Evolutionary conservation across 768 basidiomycete species (phyloP).

Genomic region (Tulasnella sp.): DNA sequence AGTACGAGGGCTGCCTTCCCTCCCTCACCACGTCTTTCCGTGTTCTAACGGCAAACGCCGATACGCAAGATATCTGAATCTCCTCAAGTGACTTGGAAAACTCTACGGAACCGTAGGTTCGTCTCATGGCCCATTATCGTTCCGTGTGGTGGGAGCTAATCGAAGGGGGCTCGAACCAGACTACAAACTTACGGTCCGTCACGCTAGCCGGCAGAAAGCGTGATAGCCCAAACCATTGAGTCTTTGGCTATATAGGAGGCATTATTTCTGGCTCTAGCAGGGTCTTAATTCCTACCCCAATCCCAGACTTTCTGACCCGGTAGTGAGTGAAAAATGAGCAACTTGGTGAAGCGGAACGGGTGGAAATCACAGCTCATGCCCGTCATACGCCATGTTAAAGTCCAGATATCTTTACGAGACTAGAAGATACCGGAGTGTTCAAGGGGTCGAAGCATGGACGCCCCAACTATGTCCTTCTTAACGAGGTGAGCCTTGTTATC

Average conservation of each 20-base stretch:
- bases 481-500: slow-evolving; percentile 54
- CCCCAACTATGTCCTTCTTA: slow-evolving; percentile 88
- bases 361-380: not conserved
- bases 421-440: slow-evolving; percentile 63
- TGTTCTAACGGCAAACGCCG: slow-evolving; percentile 18
- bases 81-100: slow-evolving; percentile 81
- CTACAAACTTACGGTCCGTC: slow-evolving; percentile 22
- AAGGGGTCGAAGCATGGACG: slow-evolving; percentile 55
- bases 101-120: slow-evolving; percentile 41
- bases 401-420: slow-evolving; percentile 70
- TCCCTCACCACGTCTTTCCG: slow-evolving; percentile 19
- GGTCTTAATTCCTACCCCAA: slow-evolving; percentile 59
- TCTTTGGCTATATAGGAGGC: slow-evolving; percentile 50
- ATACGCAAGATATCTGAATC: slow-evolving; percentile 62
- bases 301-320: slow-evolving; percentile 66
- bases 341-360: not conserved
- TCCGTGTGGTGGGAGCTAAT: not conserved
- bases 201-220: not conserved
- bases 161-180: not conserved
- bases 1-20: slow-evolving; percentile 41
- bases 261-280: slow-evolving; percentile 64
- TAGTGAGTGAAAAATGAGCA: slow-evolving; percentile 44
- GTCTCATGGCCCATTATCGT: not conserved
- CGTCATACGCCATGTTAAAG: slow-evolving; percentile 41
- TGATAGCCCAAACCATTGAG: not conserved